phyloP scores from a whole-genome alignment of 1,284 basidiomycete genomes.

The Cystobasidium slooffiae region DNA sequence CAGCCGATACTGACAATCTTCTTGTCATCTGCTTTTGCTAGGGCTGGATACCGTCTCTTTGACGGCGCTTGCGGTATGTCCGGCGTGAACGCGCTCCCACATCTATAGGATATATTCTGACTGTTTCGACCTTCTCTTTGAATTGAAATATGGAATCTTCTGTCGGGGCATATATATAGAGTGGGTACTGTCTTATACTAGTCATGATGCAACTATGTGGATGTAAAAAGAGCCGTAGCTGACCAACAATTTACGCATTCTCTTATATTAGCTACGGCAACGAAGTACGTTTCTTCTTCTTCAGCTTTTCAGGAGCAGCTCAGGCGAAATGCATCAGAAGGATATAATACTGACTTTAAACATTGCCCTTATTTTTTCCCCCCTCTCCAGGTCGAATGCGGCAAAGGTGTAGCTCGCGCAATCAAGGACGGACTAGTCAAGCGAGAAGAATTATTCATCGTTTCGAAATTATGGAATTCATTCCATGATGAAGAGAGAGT shows the following conservation, averaged over 20 bases:
- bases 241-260: not conserved
- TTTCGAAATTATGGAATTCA: slow-evolving; percentile 74
- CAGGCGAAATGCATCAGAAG: no score
- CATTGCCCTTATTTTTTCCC: not conserved
- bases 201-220: no score
- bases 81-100: not conserved
- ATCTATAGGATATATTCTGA: not conserved
- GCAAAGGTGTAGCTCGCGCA: slow-evolving; percentile 58
- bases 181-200: no score
- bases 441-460: slow-evolving; percentile 58
- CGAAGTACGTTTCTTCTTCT: no score
- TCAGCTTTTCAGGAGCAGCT: no score
- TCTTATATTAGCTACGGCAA: slow-evolving; percentile 57
- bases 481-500: slow-evolving; percentile 68
- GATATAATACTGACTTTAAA: no score
- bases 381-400: slow-evolving; percentile 57
- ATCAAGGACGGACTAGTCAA: slow-evolving; percentile 59
- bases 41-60: slow-evolving; percentile 59
- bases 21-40: not conserved
- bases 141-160: no score
- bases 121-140: no score
- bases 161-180: no score
- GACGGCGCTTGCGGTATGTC: slow-evolving; percentile 57
- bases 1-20: not conserved
- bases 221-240: no score